Evolutionary conservation across 148 eudicot species (phyloP).

Genomic region (Limonium bicolor): DNA sequence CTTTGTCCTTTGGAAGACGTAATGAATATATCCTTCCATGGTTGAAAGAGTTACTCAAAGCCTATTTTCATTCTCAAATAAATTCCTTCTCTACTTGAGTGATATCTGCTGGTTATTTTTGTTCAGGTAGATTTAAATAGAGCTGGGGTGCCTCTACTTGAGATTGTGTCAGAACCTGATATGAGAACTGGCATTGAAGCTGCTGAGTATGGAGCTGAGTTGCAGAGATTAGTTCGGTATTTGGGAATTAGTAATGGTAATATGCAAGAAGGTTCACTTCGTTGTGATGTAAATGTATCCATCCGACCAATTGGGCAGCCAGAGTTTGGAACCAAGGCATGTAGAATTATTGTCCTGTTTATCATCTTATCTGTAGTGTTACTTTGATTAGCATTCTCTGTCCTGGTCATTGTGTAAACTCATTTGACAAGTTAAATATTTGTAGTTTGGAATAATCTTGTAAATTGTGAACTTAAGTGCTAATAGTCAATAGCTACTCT

Average conservation of each 20-base stretch:
- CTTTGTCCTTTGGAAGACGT: too few species aligned
- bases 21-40: too few species aligned
- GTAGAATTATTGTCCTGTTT: neutral
- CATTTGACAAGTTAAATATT: neutral
- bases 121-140: constrained; percentile 91
- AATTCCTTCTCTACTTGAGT: neutral
- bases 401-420: neutral
- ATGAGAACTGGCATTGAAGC: constrained; percentile 96
- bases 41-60: too few species aligned
- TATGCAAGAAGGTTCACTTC: constrained; percentile 98
- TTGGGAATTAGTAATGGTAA: constrained; percentile 93
- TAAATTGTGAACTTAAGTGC: neutral
- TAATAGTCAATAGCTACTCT: neutral
- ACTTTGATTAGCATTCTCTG: neutral
- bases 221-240: constrained; percentile 89
- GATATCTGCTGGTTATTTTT: neutral
- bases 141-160: constrained; percentile 96
- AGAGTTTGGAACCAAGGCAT: constrained; percentile 94
- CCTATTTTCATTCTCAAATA: neutral
- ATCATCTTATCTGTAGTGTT: neutral
- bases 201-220: constrained; percentile 92
- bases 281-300: constrained; percentile 89
- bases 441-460: neutral
- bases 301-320: constrained; percentile 72
- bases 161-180: constrained; percentile 98